Base-by-base conservation (phyloP, 2,329 filamentous ascomycete genomes). In the Neodidymelliopsis sp. region DNA sequence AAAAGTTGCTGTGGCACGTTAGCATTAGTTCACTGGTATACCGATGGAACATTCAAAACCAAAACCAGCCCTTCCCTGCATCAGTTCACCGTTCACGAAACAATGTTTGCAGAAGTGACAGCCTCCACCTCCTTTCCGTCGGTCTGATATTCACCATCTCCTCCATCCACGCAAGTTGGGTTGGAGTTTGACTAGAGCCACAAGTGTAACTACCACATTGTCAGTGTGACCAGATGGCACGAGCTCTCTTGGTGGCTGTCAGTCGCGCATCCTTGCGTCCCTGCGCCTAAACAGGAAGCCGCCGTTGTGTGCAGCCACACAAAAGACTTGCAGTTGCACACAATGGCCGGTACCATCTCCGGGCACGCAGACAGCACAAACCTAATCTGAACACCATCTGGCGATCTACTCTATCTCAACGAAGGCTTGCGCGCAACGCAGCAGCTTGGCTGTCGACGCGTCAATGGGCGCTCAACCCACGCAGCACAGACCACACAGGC, bases 1-100 rank as follows among this genome's bases (percentile, higher is more conserved):
- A 71, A 68, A 62, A 57, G 47, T 45, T 50, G 43, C 57, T 61
- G 47, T 60, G 56, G 55, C 57, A 58, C 54, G 45, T 39, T 42
- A 39, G 52, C 47, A 48, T 48, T 47, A 43, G 30, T 36, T 35
- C 29, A 28, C 29, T 37, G 36, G 30, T 50, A 45, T 36, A 24
- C 40, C 31, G 37, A 27, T 30, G 23, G 28, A 39, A 37, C 18
- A 16, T 22, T 30, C 29, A 27, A 41, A 13, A 45, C 30, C 29
- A 27, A 41, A 13, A 45, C 30, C 35, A 36, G 20, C 40, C 36
- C 22, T 43, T 38, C 9, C 33, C 22, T 9, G 10, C 18, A 22
- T 16, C 11, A 10, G 10, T 12, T 22, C 11, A 19, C 11, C 12
- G 12, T n/a, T n/a, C n/a, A n/a, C n/a, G n/a, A n/a, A n/a, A n/a